Base-by-base conservation (phyloP, 169 alveolate genomes). In the Theileria parva region DNA sequence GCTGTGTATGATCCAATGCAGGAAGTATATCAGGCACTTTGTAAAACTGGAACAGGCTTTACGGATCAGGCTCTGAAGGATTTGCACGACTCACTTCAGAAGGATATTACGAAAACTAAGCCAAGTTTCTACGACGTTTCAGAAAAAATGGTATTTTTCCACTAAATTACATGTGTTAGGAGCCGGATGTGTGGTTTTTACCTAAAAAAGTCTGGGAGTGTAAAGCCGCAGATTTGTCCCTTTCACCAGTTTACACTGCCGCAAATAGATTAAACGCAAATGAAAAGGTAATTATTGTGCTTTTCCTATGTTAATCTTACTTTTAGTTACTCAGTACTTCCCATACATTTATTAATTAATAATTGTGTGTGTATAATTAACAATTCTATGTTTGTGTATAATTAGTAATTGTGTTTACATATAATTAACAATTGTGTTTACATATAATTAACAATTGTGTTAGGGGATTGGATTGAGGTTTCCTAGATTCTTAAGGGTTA, bases 41-140 rank as follows among this genome's bases (percentile, higher is more conserved):
- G 98, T 86, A 98, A 96, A 85, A 95, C 97, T 12, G 99, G 99
- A 13, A 95, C 99, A 17, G 99, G 99, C 7, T 96, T 98, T 86
- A 89, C 95, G 50, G 99, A 97, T 79, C 97, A 96, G 88, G 84
- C 86, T 44, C 80, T 98, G 51, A 94, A 95, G 50, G 86, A 88
- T 6, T 74, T 96, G 59, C 88, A 86, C 84, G 88, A 92, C 32
- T 79, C 81, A 30, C 85, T 97, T 67, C 89, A 94, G 76, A 97
- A 95, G 21, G 89, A 92, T 67, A 93, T 92, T 37, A 91, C 94
- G 32, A 86, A 89, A 3, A 73, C 88, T 72, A 89, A 89, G 66
- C 87, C 79, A 28, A 74, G 91, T 0, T 71, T 59, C 39, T 91
- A 88, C 39, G 94, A 85, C 25, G 95, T 91, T 11, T 73, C 92